Conservation (phyloP, 1,284 basidiomycete species). For the Bondarzewia mesenterica region DNA sequence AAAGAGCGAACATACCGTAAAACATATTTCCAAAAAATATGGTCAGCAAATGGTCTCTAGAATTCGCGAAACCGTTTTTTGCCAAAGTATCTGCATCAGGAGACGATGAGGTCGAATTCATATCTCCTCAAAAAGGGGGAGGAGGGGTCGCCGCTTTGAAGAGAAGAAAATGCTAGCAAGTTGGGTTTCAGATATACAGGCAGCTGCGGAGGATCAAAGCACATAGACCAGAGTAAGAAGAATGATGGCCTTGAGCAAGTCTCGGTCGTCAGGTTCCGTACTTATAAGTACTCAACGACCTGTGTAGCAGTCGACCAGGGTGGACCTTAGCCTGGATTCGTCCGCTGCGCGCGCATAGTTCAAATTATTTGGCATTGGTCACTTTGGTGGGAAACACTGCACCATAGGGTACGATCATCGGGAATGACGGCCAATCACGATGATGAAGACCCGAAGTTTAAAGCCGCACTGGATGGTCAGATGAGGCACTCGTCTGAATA, state of each 20-base stretch:
- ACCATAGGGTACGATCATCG: too few species aligned
- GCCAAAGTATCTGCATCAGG: neutral
- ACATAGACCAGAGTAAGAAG: neutral
- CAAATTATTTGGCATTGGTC: neutral
- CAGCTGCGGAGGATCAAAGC: neutral
- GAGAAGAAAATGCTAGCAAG: too few species aligned
- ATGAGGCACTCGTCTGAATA: too few species aligned
- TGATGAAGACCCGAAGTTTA: too few species aligned
- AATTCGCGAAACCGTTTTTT: neutral
- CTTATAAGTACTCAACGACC: neutral
- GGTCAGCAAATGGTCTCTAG: neutral
- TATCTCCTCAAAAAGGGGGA: neutral
- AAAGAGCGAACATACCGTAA: neutral
- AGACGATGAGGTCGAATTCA: neutral
- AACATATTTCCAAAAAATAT: neutral
- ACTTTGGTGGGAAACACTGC: neutral
- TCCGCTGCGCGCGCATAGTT: neutral
- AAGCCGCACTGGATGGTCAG: too few species aligned
- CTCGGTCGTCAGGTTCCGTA: neutral
- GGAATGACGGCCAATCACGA: neutral
- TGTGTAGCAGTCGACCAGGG: neutral
- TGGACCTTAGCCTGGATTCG: too few species aligned
- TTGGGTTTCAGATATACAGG: too few species aligned
- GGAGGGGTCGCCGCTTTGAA: too few species aligned
- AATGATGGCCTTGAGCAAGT: neutral